A percentile compares a stretch with the other conserved stretches of the same genome.
Evolutionary conservation across 768 basidiomycete species (phyloP).

Genomic region (Chalciporus sphaerocephalus): DNA sequence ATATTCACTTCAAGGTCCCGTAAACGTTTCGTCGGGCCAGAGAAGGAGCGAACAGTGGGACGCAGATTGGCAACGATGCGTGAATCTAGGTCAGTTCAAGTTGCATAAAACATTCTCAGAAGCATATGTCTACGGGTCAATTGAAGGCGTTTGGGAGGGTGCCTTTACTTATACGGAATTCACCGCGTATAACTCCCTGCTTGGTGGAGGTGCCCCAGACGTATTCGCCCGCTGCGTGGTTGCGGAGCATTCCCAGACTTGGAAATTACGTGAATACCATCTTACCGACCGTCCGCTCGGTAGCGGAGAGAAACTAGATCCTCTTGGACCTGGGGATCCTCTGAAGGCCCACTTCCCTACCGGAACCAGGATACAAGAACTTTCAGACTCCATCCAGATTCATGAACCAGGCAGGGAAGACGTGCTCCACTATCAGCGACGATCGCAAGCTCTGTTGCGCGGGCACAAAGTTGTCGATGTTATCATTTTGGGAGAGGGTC

Average conservation of each 20-base stretch:
- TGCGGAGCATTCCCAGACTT: constrained; percentile 84
- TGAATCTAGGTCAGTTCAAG: constrained; percentile 34
- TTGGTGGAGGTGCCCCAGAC: constrained; percentile 62
- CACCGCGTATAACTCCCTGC: constrained; percentile 71
- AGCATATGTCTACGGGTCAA: constrained; percentile 58
- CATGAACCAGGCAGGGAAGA: constrained; percentile 38
- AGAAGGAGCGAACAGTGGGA: constrained; percentile 57
- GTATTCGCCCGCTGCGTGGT: constrained; percentile 70
- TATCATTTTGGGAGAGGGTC: constrained; percentile 79
- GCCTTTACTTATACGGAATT: constrained; percentile 81
- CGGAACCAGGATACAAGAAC: constrained; percentile 48
- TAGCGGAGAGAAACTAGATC: constrained; percentile 11
- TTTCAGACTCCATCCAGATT: constrained; percentile 44
- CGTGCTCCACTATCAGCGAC: constrained; percentile 27
- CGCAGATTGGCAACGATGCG: constrained; percentile 62
- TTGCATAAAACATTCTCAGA: constrained; percentile 35
- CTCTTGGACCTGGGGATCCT: constrained; percentile 56
- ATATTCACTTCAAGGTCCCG: constrained; percentile 12
- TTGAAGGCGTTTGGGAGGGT: constrained; percentile 81
- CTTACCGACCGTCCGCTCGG: constrained; percentile 34
- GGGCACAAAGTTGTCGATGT: constrained; percentile 46
- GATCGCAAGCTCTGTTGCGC: constrained; percentile 22
- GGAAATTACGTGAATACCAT: constrained; percentile 80
- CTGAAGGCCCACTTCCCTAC: constrained; percentile 58
- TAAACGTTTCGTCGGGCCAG: constrained; percentile 5